Evolutionary conservation across 2,329 filamentous ascomycete genomes (phyloP).

Genomic region (Penicillium aurantiogriseum): DNA sequence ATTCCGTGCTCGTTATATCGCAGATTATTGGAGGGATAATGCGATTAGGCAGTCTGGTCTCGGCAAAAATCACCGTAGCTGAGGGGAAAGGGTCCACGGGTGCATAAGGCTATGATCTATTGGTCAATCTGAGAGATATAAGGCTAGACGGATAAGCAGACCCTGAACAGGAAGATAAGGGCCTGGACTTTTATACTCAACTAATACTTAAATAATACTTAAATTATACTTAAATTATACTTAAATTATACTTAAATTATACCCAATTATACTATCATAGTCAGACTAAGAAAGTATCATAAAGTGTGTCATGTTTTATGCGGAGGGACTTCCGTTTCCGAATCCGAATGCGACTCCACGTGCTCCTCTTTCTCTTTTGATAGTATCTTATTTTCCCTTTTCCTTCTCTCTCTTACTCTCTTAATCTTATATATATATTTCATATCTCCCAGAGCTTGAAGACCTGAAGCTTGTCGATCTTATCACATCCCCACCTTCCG

Average conservation of each 20-base stretch:
- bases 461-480: background rate
- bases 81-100: background rate
- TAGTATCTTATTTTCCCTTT: background rate
- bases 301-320: background rate
- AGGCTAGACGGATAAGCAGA: background rate
- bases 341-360: background rate
- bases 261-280: background rate
- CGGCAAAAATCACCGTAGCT: background rate
- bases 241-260: background rate
- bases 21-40: constrained; percentile 40
- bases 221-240: background rate
- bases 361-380: background rate
- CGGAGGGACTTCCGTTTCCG: background rate
- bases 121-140: background rate
- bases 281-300: too few species aligned
- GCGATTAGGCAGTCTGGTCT: constrained; percentile 21
- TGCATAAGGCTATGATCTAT: background rate
- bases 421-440: too few species aligned
- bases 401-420: background rate
- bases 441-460: too few species aligned
- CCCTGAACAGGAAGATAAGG: background rate
- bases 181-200: background rate
- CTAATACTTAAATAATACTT: too few species aligned
- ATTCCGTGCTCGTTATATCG: background rate
- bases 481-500: background rate